Base-by-base conservation (phyloP, 2,329 filamentous ascomycete species). In the Colletotrichum endophyticum region DNA sequence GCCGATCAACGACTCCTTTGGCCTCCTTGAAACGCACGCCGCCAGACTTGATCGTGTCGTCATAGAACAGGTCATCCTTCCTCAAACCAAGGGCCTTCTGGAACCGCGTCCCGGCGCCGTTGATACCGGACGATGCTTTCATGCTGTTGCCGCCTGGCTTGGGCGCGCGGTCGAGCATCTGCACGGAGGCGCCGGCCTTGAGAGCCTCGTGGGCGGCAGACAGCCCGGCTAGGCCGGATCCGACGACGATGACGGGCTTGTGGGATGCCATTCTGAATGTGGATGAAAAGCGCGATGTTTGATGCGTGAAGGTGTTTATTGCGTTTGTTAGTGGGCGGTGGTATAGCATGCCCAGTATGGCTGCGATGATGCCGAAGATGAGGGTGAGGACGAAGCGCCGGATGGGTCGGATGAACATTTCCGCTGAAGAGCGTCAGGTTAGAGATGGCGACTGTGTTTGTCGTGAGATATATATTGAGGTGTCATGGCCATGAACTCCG, bases 91-190 rank as follows among this genome's bases (percentile, higher is more conserved):
- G 70, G 4, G 80, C 83, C 13, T 82, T 81, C 80, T 94, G 92
- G 77, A 90, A 93, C 5, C 85, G 86, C 0, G 92, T 93, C 0
- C 88, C 87, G 0, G 91, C 91, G 8, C 91, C 92, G 78, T 93
- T 93, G 82, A 94, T 94, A 0, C 92, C 92, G 0, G 91, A 93
- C 0, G 92, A 93, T 0, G 92, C 92, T 83, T 94, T 94, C 83
- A 94, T 92, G 79, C 88, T 91, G 80, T 94, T 93, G 3, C 92
- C 91, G 44, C 92, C 92, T 0, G 92, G 90, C 79, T 92, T 92
- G 4, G 88, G 80, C 0, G 88, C 87, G 25, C 91, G 89, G 74
- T 94, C 92, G 15, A 94, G 86, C 66, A 94, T 86, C 36, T 86
- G 85, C 1, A 94, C 92, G 0, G 87, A 82, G 3, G 90, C 86